Conservation (phyloP, 2,329 filamentous ascomycete genomes). For the Salinomyces thailandicus region DNA sequence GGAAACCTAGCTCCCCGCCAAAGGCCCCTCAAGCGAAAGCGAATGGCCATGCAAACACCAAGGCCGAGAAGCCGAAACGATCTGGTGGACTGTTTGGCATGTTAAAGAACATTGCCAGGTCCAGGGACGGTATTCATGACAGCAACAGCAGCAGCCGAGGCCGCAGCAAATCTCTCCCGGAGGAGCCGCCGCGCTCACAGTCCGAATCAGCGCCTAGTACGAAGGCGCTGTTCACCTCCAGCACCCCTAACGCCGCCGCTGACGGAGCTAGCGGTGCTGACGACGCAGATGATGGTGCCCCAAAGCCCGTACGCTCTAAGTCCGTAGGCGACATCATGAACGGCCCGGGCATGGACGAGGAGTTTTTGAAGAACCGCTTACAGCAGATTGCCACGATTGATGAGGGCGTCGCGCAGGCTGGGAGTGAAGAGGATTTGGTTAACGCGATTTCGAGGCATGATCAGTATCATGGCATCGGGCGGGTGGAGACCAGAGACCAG, state of each 20-base stretch:
- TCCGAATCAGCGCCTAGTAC: conserved; percentile 18
- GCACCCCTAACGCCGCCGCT: not conserved
- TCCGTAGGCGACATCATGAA: conserved; percentile 11
- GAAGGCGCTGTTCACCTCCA: not conserved
- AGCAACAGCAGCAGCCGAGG: conserved; percentile 5
- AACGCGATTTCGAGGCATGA: conserved; percentile 34
- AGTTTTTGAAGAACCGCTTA: conserved; percentile 10
- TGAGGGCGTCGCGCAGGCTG: conserved; percentile 18
- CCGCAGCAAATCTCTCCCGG: conserved; percentile 1
- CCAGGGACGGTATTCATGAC: conserved; percentile 3
- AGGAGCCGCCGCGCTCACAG: conserved; percentile 17
- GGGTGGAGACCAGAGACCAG: conserved; percentile 30
- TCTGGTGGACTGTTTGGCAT: conserved; percentile 20
- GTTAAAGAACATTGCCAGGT: conserved; percentile 18
- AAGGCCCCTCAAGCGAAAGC: conserved; percentile 1
- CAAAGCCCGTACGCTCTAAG: conserved; percentile 13
- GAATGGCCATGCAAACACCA: conserved; percentile 3
- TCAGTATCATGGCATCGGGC: conserved; percentile 28
- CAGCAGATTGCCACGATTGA: conserved; percentile 22
- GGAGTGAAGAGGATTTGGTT: conserved; percentile 27
- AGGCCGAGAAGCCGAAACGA: too few species aligned
- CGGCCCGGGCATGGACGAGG: conserved; percentile 6
- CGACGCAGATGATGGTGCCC: conserved; percentile 13
- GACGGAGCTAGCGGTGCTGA: conserved; percentile 2
- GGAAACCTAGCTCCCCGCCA: conserved; percentile 1